These are phyloP conservation scores for Vanderwaltozyma verrucispora DNA, from an alignment of 805 yeast species.

Conservation along the genomic window DNA sequence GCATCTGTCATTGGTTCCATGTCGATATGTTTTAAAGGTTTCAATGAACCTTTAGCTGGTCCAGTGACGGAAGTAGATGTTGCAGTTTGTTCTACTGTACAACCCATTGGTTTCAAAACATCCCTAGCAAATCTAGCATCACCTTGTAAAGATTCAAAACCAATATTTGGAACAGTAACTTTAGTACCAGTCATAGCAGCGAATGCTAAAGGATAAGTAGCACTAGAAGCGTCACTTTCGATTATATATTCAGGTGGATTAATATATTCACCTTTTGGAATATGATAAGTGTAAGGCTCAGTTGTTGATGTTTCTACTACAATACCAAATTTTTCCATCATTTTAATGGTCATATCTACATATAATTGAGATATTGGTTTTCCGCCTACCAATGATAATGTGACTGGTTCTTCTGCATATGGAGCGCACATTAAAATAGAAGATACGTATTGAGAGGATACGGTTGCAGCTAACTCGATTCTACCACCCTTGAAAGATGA, in stretches of 20 bases:
- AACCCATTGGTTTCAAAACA: slow-evolving; percentile 92
- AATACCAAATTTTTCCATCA: slow-evolving; percentile 90
- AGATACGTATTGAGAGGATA: slow-evolving; percentile 95
- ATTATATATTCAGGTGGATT: slow-evolving; percentile 82
- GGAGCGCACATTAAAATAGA: slow-evolving; percentile 97
- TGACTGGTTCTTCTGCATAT: slow-evolving; percentile 80
- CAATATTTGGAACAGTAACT: slow-evolving; percentile 90
- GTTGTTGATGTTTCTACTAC: slow-evolving; percentile 56
- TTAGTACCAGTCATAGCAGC: slow-evolving; percentile 94
- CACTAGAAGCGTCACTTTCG: slow-evolving; percentile 96
- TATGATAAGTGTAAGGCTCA: slow-evolving; percentile 77
- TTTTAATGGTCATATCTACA: slow-evolving; percentile 92
- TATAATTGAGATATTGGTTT: slow-evolving; percentile 93
- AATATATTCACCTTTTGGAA: slow-evolving; percentile 71
- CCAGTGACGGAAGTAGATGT: slow-evolving; percentile 89
- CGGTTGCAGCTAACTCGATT: slow-evolving; percentile 89
- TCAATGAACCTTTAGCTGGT: slow-evolving; percentile 59
- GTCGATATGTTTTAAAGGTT: slow-evolving; percentile 67
- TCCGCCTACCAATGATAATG: slow-evolving; percentile 85
- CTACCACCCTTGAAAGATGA: slow-evolving; percentile 77
- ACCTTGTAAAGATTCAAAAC: slow-evolving; percentile 85
- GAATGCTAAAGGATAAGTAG: slow-evolving; percentile 94
- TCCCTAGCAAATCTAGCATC: slow-evolving; percentile 95
- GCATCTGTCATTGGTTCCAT: slow-evolving; percentile 99
- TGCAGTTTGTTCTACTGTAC: slow-evolving; percentile 71